Conservation (phyloP, 345 rosid genomes). For the Eucalyptus pauciflora region DNA sequence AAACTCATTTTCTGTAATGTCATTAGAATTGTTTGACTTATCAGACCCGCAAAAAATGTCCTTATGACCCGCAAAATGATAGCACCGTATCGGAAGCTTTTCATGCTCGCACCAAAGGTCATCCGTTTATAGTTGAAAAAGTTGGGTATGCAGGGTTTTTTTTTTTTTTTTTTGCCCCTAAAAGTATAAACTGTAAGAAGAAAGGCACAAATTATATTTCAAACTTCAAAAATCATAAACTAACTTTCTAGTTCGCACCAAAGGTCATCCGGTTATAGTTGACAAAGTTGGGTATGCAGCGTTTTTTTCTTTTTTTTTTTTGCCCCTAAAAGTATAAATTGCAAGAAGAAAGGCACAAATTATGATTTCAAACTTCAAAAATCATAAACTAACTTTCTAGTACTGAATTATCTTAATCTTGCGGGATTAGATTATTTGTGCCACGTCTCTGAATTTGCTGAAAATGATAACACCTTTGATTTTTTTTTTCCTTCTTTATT, state of each 20-base stretch:
- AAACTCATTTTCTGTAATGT: neutral
- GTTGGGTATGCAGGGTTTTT: accelerated
- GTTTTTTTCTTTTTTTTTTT: accelerated
- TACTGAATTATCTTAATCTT: neutral
- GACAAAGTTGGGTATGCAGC: neutral
- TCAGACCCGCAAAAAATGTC: neutral
- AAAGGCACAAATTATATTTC: neutral
- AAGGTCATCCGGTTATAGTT: neutral
- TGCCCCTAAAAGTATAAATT: neutral
- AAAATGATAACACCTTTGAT: neutral
- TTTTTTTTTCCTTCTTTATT: accelerated
- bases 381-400: neutral
- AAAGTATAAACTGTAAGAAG: neutral
- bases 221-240: neutral
- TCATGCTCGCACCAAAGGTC: neutral
- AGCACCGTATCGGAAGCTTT: neutral
- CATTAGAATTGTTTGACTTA: neutral
- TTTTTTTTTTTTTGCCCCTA: accelerated
- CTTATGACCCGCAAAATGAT: neutral
- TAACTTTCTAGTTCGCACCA: neutral
- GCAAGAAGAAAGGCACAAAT: neutral
- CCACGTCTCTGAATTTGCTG: neutral
- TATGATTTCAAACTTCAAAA: too few relatives aligned
- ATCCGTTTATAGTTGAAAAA: neutral
- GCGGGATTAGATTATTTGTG: neutral